Percentiles rank a stretch among this genome's conserved stretches.
phyloP scores from a whole-genome alignment of 495 filamentous ascomycete species.

The Aspergillus kassunensis region DNA sequence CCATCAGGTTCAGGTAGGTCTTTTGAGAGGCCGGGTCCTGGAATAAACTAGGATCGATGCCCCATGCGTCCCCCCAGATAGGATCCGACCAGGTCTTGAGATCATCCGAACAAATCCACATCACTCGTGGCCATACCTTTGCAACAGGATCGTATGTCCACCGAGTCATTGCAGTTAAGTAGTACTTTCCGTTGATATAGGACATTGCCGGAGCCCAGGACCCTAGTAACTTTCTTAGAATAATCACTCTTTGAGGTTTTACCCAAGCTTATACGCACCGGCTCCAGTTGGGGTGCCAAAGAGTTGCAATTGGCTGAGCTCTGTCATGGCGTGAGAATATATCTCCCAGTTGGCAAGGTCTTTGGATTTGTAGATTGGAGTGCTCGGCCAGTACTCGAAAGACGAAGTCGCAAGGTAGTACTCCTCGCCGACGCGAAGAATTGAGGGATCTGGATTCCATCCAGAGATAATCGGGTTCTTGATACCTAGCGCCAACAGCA shows the following conservation, averaged over 20 bases:
- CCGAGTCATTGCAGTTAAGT: neutral
- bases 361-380: neutral
- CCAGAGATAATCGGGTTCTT: neutral
- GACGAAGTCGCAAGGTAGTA: neutral
- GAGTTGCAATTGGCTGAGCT: neutral
- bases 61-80: neutral
- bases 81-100: conserved; percentile 1
- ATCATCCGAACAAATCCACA: neutral
- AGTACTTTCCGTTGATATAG: neutral
- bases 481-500: too few species aligned
- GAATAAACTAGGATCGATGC: neutral
- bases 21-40: neutral
- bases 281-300: neutral
- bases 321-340: neutral
- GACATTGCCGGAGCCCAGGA: neutral
- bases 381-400: neutral
- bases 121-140: neutral
- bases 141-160: neutral
- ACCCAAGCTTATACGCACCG: too few species aligned
- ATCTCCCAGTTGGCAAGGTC: conserved; percentile 1
- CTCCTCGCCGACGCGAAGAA: neutral
- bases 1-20: neutral
- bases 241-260: too few species aligned
- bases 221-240: neutral
- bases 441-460: neutral